A percentile compares a stretch with the other conserved stretches of the same genome.
Conservation (phyloP, 495 filamentous ascomycete genomes). For the Tricharina praecox region DNA sequence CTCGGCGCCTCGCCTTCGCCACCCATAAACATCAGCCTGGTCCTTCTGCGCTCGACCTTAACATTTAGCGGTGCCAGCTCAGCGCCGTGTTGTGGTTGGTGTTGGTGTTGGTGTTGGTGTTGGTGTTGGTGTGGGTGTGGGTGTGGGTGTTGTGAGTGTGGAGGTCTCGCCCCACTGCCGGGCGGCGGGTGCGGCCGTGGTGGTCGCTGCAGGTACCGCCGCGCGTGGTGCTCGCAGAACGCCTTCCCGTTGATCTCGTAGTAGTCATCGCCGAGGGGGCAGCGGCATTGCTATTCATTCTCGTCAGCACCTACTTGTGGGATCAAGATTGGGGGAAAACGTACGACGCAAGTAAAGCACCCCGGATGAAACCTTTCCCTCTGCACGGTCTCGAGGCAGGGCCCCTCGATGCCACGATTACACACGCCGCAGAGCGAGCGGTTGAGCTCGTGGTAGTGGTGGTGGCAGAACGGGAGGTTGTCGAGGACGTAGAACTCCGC, state of each 20-base stretch:
- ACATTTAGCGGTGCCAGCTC: constrained; percentile 19
- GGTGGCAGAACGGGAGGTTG: constrained; percentile 76
- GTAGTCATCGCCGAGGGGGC: constrained; percentile 31
- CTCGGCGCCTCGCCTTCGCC: no score
- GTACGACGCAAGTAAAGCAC: constrained; percentile 67
- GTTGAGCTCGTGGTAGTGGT: constrained; percentile 87
- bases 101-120: no score
- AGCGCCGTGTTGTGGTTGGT: no score
- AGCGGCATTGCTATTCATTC: constrained; percentile 26
- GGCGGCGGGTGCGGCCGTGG: constrained; percentile 7
- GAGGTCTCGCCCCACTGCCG: constrained; percentile 20
- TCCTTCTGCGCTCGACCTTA: constrained; percentile 59
- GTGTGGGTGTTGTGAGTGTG: no score
- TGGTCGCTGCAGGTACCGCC: constrained; percentile 37
- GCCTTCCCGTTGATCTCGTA: constrained; percentile 48
- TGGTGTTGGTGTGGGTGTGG: no score
- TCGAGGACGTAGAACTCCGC: constrained; percentile 83
- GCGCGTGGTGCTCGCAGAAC: constrained; percentile 79
- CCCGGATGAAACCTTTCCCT: constrained; percentile 66
- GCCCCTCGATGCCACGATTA: constrained; percentile 73
- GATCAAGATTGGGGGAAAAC: no score
- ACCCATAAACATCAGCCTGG: constrained; percentile 74
- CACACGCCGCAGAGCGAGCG: constrained; percentile 66
- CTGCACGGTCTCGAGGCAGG: constrained; percentile 75
- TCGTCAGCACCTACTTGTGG: no score